Evolutionary conservation across 2,329 filamentous ascomycete species (phyloP), one percentile per base, ranked within the genome.

Genomic region (Pseudocercospora eumusae): DNA sequence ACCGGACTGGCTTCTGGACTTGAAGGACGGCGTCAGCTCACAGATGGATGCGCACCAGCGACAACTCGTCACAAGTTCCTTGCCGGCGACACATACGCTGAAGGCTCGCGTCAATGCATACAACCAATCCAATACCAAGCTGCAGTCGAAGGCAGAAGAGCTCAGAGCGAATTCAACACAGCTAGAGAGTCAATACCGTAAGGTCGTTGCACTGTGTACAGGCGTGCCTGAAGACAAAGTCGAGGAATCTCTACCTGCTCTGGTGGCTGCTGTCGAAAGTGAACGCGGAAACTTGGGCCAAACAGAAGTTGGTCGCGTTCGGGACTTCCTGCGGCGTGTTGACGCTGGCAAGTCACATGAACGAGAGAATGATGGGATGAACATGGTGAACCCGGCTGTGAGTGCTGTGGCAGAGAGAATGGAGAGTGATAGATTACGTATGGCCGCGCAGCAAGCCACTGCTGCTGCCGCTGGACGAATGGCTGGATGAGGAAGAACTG

Each of bases 201-300:
- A 89, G 67, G 91, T 98, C 28, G 92, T 99, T 23, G 87, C 89
- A 58, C 80, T 97, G 11, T 97, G 93, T 74, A 96, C 92, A 0
- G 88, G 87, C 8, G 90, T 93, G 33, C 83, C 86, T 0, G 92
- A 96, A 64, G 82, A 83, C 8, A 85, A 91, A 61, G 90, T 98
- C 13, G 95, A 98, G 69, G 85, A 86, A 61, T 85, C 92, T 56
- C 82, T 97, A 0, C 90, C 92, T 57, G 87, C 87, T 2, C 80
- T 99, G 47, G 85, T 96, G 52, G 87, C 91, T 65, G 95, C 95
- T 1, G 89, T 98, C 2, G 93, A 96, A 77, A 96, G 92, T 71
- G 93, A 97, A 74, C 85, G 66, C 50, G 68, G 68, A 1, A 66
- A 63, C 4, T 54, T 73, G 40, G 67, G 66, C 7, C 68, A 70